A percentile compares a stretch with the other conserved stretches of the same genome.
These are phyloP conservation scores for Nemania sp. DNA, from an alignment of 2,329 filamentous ascomycete genomes.

Conservation along the genomic window DNA sequence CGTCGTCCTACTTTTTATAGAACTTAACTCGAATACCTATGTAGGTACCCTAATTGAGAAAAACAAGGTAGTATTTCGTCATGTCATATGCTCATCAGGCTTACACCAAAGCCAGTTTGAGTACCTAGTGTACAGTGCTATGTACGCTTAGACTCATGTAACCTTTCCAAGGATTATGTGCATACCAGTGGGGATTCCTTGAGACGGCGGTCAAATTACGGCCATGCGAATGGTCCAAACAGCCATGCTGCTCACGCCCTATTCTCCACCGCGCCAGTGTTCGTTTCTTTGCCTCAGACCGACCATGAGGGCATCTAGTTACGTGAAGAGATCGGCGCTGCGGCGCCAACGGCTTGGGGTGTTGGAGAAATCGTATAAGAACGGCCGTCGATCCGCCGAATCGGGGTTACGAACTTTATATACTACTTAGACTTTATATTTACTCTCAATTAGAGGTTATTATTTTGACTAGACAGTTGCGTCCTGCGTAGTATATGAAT, in stretches of 20 bases:
- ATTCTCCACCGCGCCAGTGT: constrained; percentile 32
- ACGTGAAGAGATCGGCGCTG: constrained; percentile 21
- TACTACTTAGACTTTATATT: constrained; percentile 8
- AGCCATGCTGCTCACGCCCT: constrained; percentile 27
- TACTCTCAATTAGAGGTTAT: neutral
- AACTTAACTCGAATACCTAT: neutral
- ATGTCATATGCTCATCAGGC: neutral
- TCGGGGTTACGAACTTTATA: neutral
- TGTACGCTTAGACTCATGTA: constrained; percentile 25
- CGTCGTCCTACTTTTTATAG: neutral
- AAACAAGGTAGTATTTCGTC: neutral
- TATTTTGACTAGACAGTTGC: constrained; percentile 4
- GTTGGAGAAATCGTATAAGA: constrained; percentile 26
- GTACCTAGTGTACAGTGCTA: neutral
- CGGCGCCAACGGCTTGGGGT: neutral
- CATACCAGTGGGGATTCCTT: constrained; percentile 28
- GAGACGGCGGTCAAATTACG: constrained; percentile 26
- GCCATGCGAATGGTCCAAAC: constrained; percentile 27
- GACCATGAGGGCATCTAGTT: constrained; percentile 16
- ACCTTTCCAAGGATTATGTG: constrained; percentile 28
- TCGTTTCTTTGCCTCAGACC: constrained; percentile 3
- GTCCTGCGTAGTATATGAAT: neutral
- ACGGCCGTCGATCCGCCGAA: constrained; percentile 14
- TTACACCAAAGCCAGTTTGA: neutral
- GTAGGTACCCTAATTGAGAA: too few relatives aligned